Percentiles rank a stretch among this genome's conserved stretches.
Conservation (phyloP, 2,329 filamentous ascomycete species). For the Podosphaera fusca region DNA sequence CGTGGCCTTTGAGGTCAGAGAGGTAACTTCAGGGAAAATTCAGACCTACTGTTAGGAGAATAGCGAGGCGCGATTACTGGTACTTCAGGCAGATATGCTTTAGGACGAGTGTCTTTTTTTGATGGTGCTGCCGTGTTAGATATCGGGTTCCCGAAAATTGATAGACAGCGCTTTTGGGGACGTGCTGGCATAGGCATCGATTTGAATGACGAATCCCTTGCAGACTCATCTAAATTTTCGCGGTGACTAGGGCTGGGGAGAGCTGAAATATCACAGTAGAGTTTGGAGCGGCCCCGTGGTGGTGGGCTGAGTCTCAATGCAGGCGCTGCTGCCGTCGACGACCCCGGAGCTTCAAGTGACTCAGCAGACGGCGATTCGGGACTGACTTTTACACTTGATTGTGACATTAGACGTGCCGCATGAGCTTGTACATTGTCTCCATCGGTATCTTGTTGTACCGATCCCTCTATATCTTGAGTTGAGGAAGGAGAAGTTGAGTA, state of each 20-base stretch:
- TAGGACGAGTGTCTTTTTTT: conserved; percentile 36
- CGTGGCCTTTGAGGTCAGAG: conserved; percentile 22
- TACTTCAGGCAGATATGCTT: conserved; percentile 34
- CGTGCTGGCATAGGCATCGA: conserved; percentile 28
- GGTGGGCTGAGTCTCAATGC: conserved; percentile 7
- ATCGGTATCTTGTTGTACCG: conserved; percentile 14
- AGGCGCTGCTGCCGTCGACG: conserved; percentile 6
- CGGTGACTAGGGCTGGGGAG: conserved; percentile 7
- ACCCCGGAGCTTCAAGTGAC: conserved; percentile 8
- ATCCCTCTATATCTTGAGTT: conserved; percentile 10
- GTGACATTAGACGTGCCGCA: conserved; percentile 31
- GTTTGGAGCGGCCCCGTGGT: conserved; percentile 12
- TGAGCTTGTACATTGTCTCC: conserved; percentile 16
- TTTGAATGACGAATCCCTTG: conserved; percentile 10
- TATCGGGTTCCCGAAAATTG: conserved; percentile 15
- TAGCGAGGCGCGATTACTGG: conserved; percentile 33
- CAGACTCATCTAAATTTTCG: not conserved
- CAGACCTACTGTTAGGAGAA: conserved; percentile 18
- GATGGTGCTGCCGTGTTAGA: conserved; percentile 10
- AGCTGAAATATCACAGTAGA: conserved; percentile 12
- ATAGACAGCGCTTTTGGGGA: conserved; percentile 19
- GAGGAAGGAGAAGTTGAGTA: conserved; percentile 11
- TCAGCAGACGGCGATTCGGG: conserved; percentile 13
- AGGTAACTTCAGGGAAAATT: not conserved
- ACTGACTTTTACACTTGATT: conserved; percentile 35